A percentile compares a stretch with the other conserved stretches of the same genome.
Conservation (phyloP, 2,329 filamentous ascomycete genomes). For the Hypoxylon sp. region DNA sequence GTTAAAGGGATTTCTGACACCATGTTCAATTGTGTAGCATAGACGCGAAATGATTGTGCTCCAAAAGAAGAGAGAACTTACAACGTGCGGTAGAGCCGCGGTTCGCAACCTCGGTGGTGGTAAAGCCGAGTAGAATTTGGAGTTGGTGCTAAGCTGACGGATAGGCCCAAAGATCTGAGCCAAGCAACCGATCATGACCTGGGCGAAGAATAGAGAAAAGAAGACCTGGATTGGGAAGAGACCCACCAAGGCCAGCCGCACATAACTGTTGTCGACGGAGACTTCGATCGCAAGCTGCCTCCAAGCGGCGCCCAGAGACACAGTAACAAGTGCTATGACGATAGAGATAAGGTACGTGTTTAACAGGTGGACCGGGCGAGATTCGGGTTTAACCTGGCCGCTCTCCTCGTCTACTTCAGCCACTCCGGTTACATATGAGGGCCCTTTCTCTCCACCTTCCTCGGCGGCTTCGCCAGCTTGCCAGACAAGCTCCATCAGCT, state of each 20-base stretch:
- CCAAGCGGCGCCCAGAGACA: conserved; percentile 78
- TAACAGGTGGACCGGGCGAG: conserved; percentile 76
- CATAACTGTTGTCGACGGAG: conserved; percentile 73
- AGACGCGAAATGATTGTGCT: not conserved
- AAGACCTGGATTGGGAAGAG: conserved; percentile 81
- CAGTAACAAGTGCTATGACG: conserved; percentile 75
- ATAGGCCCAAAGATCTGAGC: conserved; percentile 83
- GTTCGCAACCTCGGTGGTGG: conserved; percentile 73
- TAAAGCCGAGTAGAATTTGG: conserved; percentile 85
- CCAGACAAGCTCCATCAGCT: conserved; percentile 85
- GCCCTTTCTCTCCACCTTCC: conserved; percentile 69
- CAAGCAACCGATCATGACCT: conserved; percentile 82
- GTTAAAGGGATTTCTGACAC: conserved; percentile 4
- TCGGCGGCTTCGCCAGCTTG: conserved; percentile 67
- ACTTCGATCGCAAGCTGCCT: conserved; percentile 78
- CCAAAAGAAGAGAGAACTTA: conserved; percentile 21
- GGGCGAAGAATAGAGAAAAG: conserved; percentile 85
- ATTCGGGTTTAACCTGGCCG: conserved; percentile 75
- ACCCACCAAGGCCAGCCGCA: conserved; percentile 74
- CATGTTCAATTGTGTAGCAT: not conserved
- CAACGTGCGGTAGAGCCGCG: conserved; percentile 74
- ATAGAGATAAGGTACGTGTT: conserved; percentile 78
- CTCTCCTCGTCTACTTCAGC: conserved; percentile 79
- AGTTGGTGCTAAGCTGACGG: conserved; percentile 80
- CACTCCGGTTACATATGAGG: conserved; percentile 60